Percentiles rank a stretch among this genome's conserved stretches.
phyloP scores from a whole-genome alignment of 2,329 filamentous ascomycete species.

The Graphilbum sp. region DNA sequence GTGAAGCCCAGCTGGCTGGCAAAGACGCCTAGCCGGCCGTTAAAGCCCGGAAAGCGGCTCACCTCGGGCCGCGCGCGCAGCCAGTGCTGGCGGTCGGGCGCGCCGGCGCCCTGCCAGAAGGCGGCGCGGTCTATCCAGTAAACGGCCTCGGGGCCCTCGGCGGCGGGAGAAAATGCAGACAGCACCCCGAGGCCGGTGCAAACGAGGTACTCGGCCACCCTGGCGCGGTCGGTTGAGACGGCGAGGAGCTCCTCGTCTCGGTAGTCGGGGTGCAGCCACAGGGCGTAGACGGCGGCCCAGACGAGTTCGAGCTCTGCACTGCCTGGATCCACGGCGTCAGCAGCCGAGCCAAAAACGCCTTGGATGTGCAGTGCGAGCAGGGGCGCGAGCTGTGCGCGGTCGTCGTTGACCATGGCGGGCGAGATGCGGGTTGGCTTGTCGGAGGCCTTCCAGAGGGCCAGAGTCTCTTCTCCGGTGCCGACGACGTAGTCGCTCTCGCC shows the following conservation, averaged over 20 bases:
- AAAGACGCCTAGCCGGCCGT: slow-evolving; percentile 13
- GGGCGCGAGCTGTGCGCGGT: no score
- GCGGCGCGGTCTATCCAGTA: slow-evolving; percentile 9
- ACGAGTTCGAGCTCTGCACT: slow-evolving; percentile 2
- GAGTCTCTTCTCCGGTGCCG: slow-evolving; percentile 1
- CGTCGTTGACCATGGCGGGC: slow-evolving; percentile 9
- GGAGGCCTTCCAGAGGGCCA: slow-evolving; percentile 5
- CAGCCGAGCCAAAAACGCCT: no score
- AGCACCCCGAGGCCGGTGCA: slow-evolving; percentile 7
- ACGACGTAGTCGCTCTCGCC: slow-evolving; percentile 1
- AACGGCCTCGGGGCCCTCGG: slow-evolving; percentile 2
- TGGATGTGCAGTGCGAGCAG: no score
- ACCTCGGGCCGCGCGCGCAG: slow-evolving; percentile 45
- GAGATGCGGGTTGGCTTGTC: slow-evolving; percentile 5
- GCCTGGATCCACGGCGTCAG: not conserved
- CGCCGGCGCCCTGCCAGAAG: slow-evolving; percentile 22
- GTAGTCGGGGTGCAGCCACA: slow-evolving; percentile 7
- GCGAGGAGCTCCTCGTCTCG: slow-evolving; percentile 6
- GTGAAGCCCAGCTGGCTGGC: slow-evolving; percentile 19
- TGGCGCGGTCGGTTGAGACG: slow-evolving; percentile 3
- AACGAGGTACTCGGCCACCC: slow-evolving; percentile 5
- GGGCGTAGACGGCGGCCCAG: slow-evolving; percentile 8
- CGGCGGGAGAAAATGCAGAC: slow-evolving; percentile 6
- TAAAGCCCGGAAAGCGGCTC: slow-evolving; percentile 24
- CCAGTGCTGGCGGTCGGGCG: slow-evolving; percentile 31